Conservation (phyloP, 495 filamentous ascomycete genomes). For the Barbatosphaeria neglecta region DNA sequence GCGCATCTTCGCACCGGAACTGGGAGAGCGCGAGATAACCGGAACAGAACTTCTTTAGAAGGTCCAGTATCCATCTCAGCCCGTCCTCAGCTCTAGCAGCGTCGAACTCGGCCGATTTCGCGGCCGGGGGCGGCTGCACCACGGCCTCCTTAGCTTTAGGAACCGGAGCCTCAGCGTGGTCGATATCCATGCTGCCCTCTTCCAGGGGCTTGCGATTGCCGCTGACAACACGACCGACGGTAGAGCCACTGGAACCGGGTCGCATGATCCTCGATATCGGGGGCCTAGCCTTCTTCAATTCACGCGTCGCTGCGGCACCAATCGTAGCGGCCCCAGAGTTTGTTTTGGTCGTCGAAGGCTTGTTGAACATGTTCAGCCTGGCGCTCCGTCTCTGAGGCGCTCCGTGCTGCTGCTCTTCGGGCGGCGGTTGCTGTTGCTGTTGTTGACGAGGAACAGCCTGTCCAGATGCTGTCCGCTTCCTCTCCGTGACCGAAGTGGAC, state of each 20-base stretch:
- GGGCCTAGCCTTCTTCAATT: conserved; percentile 67
- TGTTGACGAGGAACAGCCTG: conserved; percentile 54
- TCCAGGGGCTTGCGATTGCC: conserved; percentile 65
- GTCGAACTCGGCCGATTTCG: conserved; percentile 35
- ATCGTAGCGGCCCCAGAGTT: conserved; percentile 49
- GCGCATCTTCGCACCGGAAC: conserved; percentile 66
- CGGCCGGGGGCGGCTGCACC: conserved; percentile 13
- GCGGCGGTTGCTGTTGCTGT: conserved; percentile 35
- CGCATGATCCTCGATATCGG: conserved; percentile 41
- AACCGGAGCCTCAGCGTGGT: conserved; percentile 31
- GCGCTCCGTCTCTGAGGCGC: conserved; percentile 69
- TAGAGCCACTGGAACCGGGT: conserved; percentile 44
- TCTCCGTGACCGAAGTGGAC: conserved; percentile 35
- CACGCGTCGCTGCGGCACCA: conserved; percentile 49
- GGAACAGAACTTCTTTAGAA: conserved; percentile 69
- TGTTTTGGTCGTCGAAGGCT: conserved; percentile 42
- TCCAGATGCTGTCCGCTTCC: conserved; percentile 80
- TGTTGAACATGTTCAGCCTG: conserved; percentile 54
- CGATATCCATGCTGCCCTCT: conserved; percentile 51
- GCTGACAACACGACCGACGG: conserved; percentile 73
- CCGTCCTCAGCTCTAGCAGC: conserved; percentile 59
- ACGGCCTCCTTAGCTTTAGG: conserved; percentile 37
- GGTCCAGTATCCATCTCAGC: conserved; percentile 61
- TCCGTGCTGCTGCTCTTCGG: conserved; percentile 54
- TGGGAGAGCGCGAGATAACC: conserved; percentile 66